A percentile compares a stretch with the other conserved stretches of the same genome.
These are phyloP conservation scores for Fusarium nematophilum DNA, from an alignment of 2,329 filamentous ascomycete genomes.

Conservation along the genomic window DNA sequence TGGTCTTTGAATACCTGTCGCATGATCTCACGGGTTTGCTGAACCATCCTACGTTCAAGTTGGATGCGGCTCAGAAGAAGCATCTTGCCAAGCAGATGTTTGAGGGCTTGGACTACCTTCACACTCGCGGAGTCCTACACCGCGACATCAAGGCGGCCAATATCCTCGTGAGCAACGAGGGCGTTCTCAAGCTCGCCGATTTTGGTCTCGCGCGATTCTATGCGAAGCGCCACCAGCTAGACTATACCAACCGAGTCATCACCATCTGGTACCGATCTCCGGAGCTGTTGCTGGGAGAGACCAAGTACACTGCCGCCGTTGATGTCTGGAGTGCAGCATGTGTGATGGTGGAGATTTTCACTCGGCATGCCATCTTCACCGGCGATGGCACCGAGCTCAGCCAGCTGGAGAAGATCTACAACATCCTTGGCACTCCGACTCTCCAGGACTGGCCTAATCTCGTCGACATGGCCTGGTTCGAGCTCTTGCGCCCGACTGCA, in stretches of 20 bases:
- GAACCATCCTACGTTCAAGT: constrained; percentile 91
- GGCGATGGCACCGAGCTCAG: constrained; percentile 96
- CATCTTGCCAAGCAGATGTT: constrained; percentile 93
- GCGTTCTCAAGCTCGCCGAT: constrained; percentile 91
- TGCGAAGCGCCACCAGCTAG: constrained; percentile 87
- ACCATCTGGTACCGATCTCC: constrained; percentile 90
- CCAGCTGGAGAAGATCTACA: constrained; percentile 97
- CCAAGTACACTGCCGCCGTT: constrained; percentile 87
- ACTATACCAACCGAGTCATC: constrained; percentile 98
- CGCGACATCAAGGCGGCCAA: constrained; percentile 99
- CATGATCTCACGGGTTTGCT: constrained; percentile 95
- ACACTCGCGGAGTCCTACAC: constrained; percentile 92
- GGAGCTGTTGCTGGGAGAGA: constrained; percentile 90
- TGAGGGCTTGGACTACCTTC: constrained; percentile 91
- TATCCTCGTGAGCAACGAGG: constrained; percentile 90
- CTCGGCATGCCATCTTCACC: constrained; percentile 90
- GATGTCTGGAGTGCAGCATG: constrained; percentile 98
- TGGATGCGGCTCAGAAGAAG: constrained; percentile 89
- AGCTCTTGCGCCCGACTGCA: constrained; percentile 83
- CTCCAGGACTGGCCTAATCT: constrained; percentile 87
- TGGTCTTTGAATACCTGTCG: constrained; percentile 98
- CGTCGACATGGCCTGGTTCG: constrained; percentile 97
- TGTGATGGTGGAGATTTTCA: constrained; percentile 97
- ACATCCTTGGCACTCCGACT: constrained; percentile 88
- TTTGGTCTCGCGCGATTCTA: constrained; percentile 98